Conservation (phyloP, 2,329 filamentous ascomycete species). For the Fusarium anthophilum region DNA sequence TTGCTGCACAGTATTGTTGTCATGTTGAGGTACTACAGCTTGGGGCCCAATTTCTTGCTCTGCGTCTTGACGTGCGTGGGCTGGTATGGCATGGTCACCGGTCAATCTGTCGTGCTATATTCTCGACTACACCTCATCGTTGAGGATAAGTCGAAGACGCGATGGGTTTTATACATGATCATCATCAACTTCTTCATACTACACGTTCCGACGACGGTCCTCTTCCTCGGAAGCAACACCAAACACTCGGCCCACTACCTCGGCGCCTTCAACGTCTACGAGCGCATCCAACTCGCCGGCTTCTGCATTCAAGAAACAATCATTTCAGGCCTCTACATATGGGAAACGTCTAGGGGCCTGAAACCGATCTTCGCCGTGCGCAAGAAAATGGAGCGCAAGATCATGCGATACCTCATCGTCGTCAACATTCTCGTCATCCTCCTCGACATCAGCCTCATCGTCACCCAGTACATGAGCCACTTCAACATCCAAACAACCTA, state of each 20-base stretch:
- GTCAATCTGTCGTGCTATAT: slow-evolving; percentile 32
- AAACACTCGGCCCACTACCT: slow-evolving; percentile 7
- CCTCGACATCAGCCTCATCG: slow-evolving; percentile 26
- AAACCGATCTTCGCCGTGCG: slow-evolving; percentile 29
- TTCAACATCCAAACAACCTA: slow-evolving; percentile 35
- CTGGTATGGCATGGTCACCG: slow-evolving; percentile 36
- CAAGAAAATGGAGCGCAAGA: slow-evolving; percentile 19
- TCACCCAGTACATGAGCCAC: slow-evolving; percentile 29
- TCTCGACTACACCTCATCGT: slow-evolving; percentile 30
- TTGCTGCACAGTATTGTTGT: slow-evolving; percentile 26
- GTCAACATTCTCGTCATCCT: slow-evolving; percentile 34
- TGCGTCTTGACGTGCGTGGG: slow-evolving; percentile 31
- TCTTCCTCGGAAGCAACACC: slow-evolving; percentile 31
- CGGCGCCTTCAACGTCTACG: slow-evolving; percentile 29
- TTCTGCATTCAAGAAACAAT: slow-evolving; percentile 32
- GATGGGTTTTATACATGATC: slow-evolving; percentile 32
- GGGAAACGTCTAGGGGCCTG: slow-evolving; percentile 26
- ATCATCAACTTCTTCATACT: slow-evolving; percentile 30
- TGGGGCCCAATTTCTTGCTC: slow-evolving; percentile 29
- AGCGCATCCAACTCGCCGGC: slow-evolving; percentile 27
- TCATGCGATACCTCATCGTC: slow-evolving; percentile 26
- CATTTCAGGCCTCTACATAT: slow-evolving; percentile 30
- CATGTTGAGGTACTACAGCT: slow-evolving; percentile 28
- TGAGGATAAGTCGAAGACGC: slow-evolving; percentile 25
- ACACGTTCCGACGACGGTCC: slow-evolving; percentile 20